phyloP scores from a whole-genome alignment of 176 grass and related monocot species.

The Carex parvula region DNA sequence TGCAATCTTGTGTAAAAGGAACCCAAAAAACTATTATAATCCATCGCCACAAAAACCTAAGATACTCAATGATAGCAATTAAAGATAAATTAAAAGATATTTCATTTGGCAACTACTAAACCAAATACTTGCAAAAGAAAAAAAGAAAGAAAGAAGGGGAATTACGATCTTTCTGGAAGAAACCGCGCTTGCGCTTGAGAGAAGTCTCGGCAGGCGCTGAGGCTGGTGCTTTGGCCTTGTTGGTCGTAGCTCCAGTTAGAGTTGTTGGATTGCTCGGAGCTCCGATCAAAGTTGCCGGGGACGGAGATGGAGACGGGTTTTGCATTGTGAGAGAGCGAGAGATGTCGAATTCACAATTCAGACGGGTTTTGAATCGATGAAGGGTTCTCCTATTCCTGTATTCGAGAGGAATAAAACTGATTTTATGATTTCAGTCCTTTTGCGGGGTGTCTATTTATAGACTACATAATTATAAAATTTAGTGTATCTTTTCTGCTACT shows the following conservation, averaged over 20 bases:
- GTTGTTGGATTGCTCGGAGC: neutral
- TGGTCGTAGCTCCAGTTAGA: neutral
- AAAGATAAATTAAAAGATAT: neutral
- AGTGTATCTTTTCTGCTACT: no score
- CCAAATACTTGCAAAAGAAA: neutral
- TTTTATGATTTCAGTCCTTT: no score
- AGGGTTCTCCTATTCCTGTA: no score
- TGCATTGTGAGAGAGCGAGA: neutral
- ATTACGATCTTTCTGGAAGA: conserved; percentile 92
- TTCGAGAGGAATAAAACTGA: no score
- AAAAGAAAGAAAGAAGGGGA: neutral
- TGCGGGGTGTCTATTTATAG: no score
- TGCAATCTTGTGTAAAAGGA: neutral
- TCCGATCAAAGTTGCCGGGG: neutral
- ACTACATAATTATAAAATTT: no score
- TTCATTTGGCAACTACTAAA: no score
- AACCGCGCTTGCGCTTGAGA: conserved; percentile 87
- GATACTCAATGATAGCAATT: neutral
- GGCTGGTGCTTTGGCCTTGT: conserved; percentile 20
- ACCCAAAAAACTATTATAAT: neutral
- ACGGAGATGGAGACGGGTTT: neutral
- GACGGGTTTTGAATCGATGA: no score
- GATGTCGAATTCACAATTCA: no score
- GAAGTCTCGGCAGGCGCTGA: conserved; percentile 31
- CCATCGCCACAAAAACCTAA: neutral